Percentiles rank a stretch among this genome's conserved stretches.
These are phyloP conservation scores for Flaveria ramosissima DNA, from an alignment of 129 eudicot species.

Conservation along the genomic window DNA sequence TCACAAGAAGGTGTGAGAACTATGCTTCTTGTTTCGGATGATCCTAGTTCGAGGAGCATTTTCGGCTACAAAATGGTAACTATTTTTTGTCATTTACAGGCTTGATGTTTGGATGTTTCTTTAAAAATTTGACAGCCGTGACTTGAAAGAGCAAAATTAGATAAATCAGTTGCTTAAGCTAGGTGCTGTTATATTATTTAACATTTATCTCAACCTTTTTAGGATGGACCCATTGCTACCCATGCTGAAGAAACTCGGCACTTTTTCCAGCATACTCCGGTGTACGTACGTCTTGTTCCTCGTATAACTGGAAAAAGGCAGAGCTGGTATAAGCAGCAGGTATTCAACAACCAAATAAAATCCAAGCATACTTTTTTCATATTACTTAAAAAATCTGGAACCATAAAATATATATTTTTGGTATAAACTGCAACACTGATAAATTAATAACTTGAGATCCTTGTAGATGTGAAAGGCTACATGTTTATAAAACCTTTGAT, in stretches of 20 bases:
- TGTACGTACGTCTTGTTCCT: constrained; percentile 87
- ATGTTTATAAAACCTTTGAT: background rate
- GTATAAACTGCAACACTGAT: background rate
- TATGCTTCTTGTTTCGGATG: constrained; percentile 96
- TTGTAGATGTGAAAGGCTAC: constrained; percentile 7
- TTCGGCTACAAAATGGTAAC: constrained; percentile 87
- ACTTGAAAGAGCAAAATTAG: background rate
- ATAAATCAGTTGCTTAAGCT: no score
- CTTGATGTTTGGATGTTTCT: background rate
- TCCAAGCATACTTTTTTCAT: background rate
- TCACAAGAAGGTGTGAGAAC: constrained; percentile 98
- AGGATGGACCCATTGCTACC: constrained; percentile 96
- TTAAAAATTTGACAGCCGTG: background rate
- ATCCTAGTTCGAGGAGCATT: constrained; percentile 92
- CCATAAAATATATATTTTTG: background rate
- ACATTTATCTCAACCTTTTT: constrained; percentile 22
- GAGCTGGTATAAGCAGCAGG: constrained; percentile 85
- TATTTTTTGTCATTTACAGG: constrained; percentile 6
- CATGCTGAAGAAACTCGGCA: constrained; percentile 98
- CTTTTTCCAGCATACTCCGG: constrained; percentile 87
- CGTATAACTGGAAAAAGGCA: constrained; percentile 82
- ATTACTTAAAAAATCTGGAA: background rate
- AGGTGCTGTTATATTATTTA: background rate
- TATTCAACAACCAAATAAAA: constrained; percentile 26
- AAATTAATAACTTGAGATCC: constrained; percentile 5